Evolutionary conservation across 768 basidiomycete genomes (phyloP), one percentile per base, ranked within the genome.

Genomic region (Kwoniella newhampshirensis): DNA sequence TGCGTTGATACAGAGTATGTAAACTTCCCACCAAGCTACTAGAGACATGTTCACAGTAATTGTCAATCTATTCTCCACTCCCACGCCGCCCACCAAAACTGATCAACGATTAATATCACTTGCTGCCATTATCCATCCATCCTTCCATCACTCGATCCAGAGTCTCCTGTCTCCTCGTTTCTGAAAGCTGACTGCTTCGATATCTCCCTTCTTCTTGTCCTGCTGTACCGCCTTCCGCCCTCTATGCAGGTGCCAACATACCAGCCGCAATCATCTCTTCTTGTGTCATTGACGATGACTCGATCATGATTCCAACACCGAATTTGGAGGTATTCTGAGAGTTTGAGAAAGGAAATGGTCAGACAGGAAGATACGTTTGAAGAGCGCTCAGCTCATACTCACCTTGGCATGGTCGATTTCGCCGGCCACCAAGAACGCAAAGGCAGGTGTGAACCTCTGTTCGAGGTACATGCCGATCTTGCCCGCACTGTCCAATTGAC

Each of bases 401-500:
- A 90, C 92, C 86, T 93, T 98, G 81, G 91, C 87, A 82, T 99
- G 96, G 77, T 99, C 96, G 66, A 99, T 91, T 81, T 99, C 96
- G 9, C 96, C 96, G 17, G 90, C 84, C 43, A 99, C 85, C 67
- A 93, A 77, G 82, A 99, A 96, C 13, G 91, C 85, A 73, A 99
- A 97, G 8, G 89, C 85, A 3, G 96, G 96, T 12, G 90, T 89
- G 76, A 98, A 91, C 51, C 92, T 84, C 78, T 98, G 94, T 78
- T 99, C 96, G 20, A 98, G 84, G 68, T 93, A 77, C 60, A 93
- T 92, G 44, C 90, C 88, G 26, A 98, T 89, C 78, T 98, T 99
- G 42, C 94, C 93, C 25, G 87, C 87, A 50, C 89, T 91, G 73
- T 98, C 96, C 21, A 97, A 63, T 77, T 98, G 94, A 45, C 92